phyloP scores from a whole-genome alignment of 2,329 filamentous ascomycete species.

The Botrytis byssoidea region DNA sequence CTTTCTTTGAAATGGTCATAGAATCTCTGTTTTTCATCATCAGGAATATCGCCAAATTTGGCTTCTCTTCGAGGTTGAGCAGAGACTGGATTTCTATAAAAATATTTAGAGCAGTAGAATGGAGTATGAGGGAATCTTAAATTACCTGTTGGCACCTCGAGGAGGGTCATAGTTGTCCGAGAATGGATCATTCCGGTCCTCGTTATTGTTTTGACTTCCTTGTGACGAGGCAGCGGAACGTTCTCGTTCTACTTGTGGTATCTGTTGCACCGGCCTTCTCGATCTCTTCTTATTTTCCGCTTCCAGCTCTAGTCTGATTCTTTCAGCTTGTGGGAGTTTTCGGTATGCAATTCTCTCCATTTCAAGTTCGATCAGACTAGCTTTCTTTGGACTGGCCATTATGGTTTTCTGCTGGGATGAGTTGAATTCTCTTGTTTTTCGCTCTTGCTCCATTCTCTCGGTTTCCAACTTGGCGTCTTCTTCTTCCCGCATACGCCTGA shows the following conservation, averaged over 20 bases:
- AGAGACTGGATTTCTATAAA: not conserved
- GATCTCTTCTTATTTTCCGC: constrained; percentile 14
- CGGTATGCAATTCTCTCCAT: not conserved
- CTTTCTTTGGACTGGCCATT: not conserved
- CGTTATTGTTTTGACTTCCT: constrained; percentile 22
- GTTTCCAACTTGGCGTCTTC: not conserved
- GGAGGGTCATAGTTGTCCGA: not conserved
- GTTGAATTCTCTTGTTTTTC: not conserved
- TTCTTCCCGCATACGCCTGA: not conserved
- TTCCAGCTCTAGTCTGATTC: not conserved
- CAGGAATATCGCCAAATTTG: not conserved
- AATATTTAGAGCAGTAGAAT: constrained; percentile 9
- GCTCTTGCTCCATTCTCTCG: not conserved
- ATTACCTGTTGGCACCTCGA: constrained; percentile 21
- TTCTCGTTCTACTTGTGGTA: constrained; percentile 24
- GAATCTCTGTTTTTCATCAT: not conserved
- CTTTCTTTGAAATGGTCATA: not conserved
- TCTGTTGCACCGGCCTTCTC: constrained; percentile 20
- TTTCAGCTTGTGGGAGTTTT: constrained; percentile 1
- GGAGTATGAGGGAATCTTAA: not conserved
- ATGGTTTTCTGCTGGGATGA: no score
- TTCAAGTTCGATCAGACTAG: not conserved
- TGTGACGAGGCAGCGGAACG: constrained; percentile 9
- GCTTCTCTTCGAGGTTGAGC: not conserved
- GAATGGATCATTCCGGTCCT: not conserved